Conservation (phyloP, 1,284 basidiomycete genomes). For the Marasmius oreades region DNA sequence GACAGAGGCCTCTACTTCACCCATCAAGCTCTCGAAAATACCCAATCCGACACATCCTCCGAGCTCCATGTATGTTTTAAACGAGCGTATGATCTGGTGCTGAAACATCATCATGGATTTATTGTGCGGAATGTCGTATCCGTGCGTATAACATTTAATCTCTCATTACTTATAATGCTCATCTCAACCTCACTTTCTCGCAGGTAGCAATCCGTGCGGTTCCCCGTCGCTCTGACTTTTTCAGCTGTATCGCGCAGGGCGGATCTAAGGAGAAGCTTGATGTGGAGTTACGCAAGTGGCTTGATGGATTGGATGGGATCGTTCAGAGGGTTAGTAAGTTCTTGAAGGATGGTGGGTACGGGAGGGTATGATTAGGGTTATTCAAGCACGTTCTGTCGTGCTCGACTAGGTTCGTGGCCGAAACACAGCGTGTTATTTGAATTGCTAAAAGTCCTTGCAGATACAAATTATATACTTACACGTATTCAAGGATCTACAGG, state of each 20-base stretch:
- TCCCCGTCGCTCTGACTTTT: conserved; percentile 86
- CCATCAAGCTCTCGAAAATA: conserved; percentile 74
- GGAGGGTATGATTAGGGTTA: conserved; percentile 41
- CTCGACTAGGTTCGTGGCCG: too few relatives aligned
- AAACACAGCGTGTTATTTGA: too few relatives aligned
- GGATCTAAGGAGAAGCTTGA: conserved; percentile 75
- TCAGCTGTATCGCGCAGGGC: conserved; percentile 81
- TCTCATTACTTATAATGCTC: background rate
- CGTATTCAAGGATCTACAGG: too few relatives aligned
- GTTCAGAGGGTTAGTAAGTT: conserved; percentile 67
- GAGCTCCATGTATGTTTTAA: conserved; percentile 86
- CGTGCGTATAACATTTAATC: conserved; percentile 45
- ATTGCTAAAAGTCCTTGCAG: too few relatives aligned
- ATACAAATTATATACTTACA: too few relatives aligned
- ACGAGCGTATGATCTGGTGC: conserved; percentile 80
- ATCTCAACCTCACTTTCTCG: background rate
- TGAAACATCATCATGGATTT: conserved; percentile 84
- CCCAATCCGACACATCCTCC: conserved; percentile 63
- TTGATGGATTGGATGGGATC: conserved; percentile 71
- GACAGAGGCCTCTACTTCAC: conserved; percentile 83
- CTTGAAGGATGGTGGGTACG: conserved; percentile 64
- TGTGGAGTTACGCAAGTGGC: conserved; percentile 76
- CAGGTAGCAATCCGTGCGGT: conserved; percentile 94
- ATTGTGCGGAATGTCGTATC: conserved; percentile 80
- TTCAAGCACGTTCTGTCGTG: too few relatives aligned